Base-by-base conservation (phyloP, 306 rosid species). In the Quercus alba region DNA sequence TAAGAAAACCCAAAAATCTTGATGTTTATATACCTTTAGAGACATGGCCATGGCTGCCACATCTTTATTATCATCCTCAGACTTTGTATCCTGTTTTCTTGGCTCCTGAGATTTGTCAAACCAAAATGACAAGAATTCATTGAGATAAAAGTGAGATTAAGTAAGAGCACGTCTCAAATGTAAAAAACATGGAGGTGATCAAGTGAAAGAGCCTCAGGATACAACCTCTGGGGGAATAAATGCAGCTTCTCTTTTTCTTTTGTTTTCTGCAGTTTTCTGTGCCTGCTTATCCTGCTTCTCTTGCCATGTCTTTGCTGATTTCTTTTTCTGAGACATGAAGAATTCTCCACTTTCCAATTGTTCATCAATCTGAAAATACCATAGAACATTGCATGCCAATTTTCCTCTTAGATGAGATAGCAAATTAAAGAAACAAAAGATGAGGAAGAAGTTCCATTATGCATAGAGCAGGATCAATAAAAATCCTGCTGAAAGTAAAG, bases 311-410 rank as follows among this genome's bases (percentile, higher is more conserved):
- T 91, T 95, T 7, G 89, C 90, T 0, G 97, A 87, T 84, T 91
- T 93, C 78, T 57, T 90, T 81, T 88, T 90, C 67, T 91, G 92
- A 79, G 86, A 90, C 83, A 95, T 46, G 82, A 95, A 95, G 93
- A 90, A 95, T 71, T 95, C 99, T 59, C 99, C 97, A 56, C 95
- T 95, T 84, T 89, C 97, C 74, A 95, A 61, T 88, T 95, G 88
- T 64, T 90, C 89, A 85, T 95, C 99, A 76, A 88, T 74, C 99
- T 95, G 94, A 75, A 85, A 85, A 73, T 51, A 61, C 35, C 75
- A 78, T 11, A 74, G 14, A 54, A 14, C 66, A 81, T 68, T 26
- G 35, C 31, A 19, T 72, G 46, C 51, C n/a, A 67, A 49, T 49
- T 73, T 61, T 52, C 15, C 75, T 57, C 55, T 80, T 3, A 41